Evolutionary conservation across 306 rosid genomes (phyloP).

Genomic region (Astragalus glycyphyllos): DNA sequence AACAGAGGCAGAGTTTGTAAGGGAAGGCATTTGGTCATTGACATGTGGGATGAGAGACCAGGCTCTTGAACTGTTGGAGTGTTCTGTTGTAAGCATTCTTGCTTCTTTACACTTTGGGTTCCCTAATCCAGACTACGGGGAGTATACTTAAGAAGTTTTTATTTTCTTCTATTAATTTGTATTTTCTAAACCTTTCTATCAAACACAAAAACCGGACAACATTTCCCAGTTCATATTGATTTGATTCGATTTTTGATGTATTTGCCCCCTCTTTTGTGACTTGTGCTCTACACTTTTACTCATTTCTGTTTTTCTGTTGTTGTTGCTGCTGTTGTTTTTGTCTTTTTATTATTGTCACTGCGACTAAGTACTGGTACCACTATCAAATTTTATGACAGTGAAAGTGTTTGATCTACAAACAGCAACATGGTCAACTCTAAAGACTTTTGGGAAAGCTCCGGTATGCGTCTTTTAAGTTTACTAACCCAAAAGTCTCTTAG

Average conservation of each 20-base stretch:
- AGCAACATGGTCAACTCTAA: conserved; percentile 73
- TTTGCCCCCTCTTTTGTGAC: conserved; percentile 3
- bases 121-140: background rate
- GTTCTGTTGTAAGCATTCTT: conserved; percentile 9
- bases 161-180: background rate
- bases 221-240: conserved; percentile 37
- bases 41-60: conserved; percentile 3
- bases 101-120: conserved; percentile 11
- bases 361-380: conserved; percentile 35
- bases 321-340: background rate
- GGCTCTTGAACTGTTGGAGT: background rate
- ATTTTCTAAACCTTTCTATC: conserved; percentile 2
- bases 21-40: background rate
- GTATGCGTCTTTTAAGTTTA: conserved; percentile 53
- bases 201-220: conserved; percentile 11
- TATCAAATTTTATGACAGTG: conserved; percentile 57
- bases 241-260: background rate
- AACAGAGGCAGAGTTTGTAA: background rate
- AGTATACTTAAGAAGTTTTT: background rate
- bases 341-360: conserved; percentile 35
- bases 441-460: conserved; percentile 90
- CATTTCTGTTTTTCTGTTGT: conserved; percentile 10
- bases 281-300: conserved; percentile 4
- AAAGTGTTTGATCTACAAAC: conserved; percentile 75
- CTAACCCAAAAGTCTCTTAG: conserved; percentile 23